Conservation (phyloP, 148 eudicot species). For the Chenopodium suecicum region DNA sequence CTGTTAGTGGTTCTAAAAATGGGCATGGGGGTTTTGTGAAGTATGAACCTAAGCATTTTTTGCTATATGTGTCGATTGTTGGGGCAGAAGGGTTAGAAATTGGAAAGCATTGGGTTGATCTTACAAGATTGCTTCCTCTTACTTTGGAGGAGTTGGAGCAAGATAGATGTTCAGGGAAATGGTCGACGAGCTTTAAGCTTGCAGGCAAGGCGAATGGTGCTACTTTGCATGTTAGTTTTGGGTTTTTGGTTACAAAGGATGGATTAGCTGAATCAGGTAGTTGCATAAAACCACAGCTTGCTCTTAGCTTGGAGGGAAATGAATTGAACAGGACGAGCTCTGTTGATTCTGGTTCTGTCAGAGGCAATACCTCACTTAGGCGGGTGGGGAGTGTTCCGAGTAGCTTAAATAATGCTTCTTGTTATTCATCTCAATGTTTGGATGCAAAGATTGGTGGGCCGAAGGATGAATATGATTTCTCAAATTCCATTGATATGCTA, state of each 20-base stretch:
- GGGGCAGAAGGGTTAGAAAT: conserved; percentile 50
- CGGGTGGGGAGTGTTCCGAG: conserved; percentile 49
- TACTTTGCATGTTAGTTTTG: conserved; percentile 69
- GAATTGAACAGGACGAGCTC: conserved; percentile 21
- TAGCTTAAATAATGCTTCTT: conserved; percentile 32
- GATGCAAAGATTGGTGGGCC: conserved; percentile 35
- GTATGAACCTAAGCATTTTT: conserved; percentile 70
- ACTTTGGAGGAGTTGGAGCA: conserved; percentile 70
- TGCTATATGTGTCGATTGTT: conserved; percentile 49
- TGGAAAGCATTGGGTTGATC: conserved; percentile 81
- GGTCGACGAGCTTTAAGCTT: conserved; percentile 81
- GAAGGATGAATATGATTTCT: conserved; percentile 36
- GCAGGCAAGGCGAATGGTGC: conserved; percentile 72
- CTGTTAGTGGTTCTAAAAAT: conserved; percentile 53
- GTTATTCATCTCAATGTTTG: conserved; percentile 28
- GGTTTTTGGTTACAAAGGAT: conserved; percentile 50
- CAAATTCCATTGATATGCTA: conserved; percentile 38
- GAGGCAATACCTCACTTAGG: conserved; percentile 33
- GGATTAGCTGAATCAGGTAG: conserved; percentile 35
- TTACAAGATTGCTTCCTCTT: conserved; percentile 86
- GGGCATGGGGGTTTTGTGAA: conserved; percentile 56
- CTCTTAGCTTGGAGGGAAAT: conserved; percentile 29
- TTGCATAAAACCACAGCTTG: conserved; percentile 32
- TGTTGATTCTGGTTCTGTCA: conserved; percentile 32
- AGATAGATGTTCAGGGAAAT: conserved; percentile 63